Evolutionary conservation across 2,329 filamentous ascomycete genomes (phyloP).

Genomic region (Fusarium kyushuense): DNA sequence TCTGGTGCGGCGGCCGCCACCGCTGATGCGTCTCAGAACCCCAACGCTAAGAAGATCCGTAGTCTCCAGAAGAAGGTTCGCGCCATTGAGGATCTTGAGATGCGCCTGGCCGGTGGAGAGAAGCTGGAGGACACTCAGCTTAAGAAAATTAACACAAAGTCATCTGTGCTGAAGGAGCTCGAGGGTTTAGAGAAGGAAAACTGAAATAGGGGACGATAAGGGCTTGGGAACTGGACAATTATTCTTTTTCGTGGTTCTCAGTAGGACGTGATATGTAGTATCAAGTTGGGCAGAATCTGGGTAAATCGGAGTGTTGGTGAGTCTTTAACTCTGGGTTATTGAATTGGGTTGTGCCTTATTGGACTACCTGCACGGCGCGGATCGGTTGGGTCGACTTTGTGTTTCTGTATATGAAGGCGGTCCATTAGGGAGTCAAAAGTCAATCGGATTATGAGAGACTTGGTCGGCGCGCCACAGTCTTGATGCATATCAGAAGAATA

Average conservation of each 20-base stretch:
- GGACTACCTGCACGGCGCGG: slow-evolving; percentile 37
- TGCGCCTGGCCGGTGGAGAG: slow-evolving; percentile 93
- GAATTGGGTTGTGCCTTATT: slow-evolving; percentile 33
- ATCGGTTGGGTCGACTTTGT: slow-evolving; percentile 31
- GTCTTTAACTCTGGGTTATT: slow-evolving; percentile 19
- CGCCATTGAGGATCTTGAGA: slow-evolving; percentile 97
- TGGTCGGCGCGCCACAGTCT: slow-evolving; percentile 31
- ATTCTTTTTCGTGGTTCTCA: slow-evolving; percentile 5
- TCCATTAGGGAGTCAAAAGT: slow-evolving; percentile 35
- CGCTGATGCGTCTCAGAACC: slow-evolving; percentile 66
- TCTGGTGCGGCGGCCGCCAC: slow-evolving; percentile 65
- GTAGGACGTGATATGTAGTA: slow-evolving; percentile 19
- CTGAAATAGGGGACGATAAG: slow-evolving; percentile 16
- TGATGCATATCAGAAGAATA: slow-evolving; percentile 27
- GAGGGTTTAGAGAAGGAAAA: slow-evolving; percentile 63
- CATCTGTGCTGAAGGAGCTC: slow-evolving; percentile 85
- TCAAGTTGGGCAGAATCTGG: slow-evolving; percentile 13
- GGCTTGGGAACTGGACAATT: slow-evolving; percentile 9
- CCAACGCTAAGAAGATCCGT: slow-evolving; percentile 94
- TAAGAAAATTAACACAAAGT: slow-evolving; percentile 96
- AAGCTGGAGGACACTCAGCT: slow-evolving; percentile 98
- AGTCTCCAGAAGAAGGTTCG: slow-evolving; percentile 96
- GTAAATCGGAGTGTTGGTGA: slow-evolving; percentile 26
- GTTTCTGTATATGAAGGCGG: slow-evolving; percentile 18
- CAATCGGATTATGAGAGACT: slow-evolving; percentile 26